Percentiles rank a stretch among this genome's conserved stretches.
These are phyloP conservation scores for Diaporthe humulicola DNA, from an alignment of 2,329 filamentous ascomycete genomes.

Conservation along the genomic window DNA sequence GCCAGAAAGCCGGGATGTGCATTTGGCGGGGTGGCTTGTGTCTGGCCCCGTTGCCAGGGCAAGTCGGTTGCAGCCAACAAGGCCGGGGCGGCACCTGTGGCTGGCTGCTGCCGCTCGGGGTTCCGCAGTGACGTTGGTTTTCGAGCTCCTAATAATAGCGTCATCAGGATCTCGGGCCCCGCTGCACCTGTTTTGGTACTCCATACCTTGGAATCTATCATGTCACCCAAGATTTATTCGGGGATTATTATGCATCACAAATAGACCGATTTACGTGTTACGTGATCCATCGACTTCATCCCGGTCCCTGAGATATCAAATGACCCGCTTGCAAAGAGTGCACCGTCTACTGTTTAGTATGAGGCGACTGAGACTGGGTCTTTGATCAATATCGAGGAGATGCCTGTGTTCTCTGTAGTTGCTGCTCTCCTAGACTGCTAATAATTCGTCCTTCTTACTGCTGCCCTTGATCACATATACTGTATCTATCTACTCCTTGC, in stretches of 20 bases:
- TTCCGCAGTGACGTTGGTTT: slow-evolving; percentile 20
- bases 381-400: neutral
- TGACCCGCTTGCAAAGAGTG: neutral
- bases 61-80: neutral
- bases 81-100: neutral
- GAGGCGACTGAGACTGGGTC: no score
- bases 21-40: slow-evolving; percentile 1
- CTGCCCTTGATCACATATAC: neutral
- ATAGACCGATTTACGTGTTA: neutral
- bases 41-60: slow-evolving; percentile 23
- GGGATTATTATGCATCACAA: neutral
- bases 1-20: neutral
- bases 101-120: neutral
- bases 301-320: neutral
- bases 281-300: neutral
- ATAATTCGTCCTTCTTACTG: neutral
- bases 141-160: slow-evolving; percentile 18
- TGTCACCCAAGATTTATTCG: neutral
- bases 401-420: neutral
- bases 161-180: slow-evolving; percentile 1
- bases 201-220: neutral
- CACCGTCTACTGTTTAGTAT: neutral
- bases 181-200: neutral
- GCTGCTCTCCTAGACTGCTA: neutral
- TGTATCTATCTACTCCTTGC: neutral